phyloP scores from a whole-genome alignment of 1,139 yeast genomes.

The Debaryomycetaceae sp. region DNA sequence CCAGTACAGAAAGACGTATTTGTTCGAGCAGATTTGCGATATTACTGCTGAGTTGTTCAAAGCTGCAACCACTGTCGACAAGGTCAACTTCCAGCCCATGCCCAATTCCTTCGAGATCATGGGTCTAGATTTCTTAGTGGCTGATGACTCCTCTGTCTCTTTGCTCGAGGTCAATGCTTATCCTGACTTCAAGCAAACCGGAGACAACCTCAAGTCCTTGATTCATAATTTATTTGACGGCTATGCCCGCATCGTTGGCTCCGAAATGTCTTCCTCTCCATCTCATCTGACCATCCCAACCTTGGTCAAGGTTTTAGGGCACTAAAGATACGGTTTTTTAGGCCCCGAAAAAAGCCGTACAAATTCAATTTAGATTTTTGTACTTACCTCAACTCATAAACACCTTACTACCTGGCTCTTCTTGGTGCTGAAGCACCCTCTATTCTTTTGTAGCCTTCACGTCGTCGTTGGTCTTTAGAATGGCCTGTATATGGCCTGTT shows the following conservation, averaged over 20 bases:
- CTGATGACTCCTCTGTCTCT: conserved; percentile 49
- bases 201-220: conserved; percentile 62
- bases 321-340: not conserved
- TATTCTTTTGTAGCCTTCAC: not conserved
- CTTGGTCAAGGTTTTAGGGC: conserved; percentile 2
- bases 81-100: conserved; percentile 85
- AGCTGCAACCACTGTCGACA: conserved; percentile 80
- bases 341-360: not conserved
- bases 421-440: too few relatives aligned
- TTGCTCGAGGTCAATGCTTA: conserved; percentile 86
- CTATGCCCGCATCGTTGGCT: conserved; percentile 22
- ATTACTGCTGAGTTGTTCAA: conserved; percentile 70
- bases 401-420: too few relatives aligned
- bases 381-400: too few relatives aligned
- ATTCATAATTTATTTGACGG: conserved; percentile 59
- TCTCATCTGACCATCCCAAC: not conserved
- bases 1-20: conserved; percentile 21
- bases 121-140: conserved; percentile 85
- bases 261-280: not conserved
- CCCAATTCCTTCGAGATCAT: conserved; percentile 79
- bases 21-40: conserved; percentile 55
- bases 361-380: not conserved
- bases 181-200: conserved; percentile 97
- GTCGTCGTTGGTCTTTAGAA: not conserved
- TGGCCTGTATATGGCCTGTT: not conserved